A percentile compares a stretch with the other conserved stretches of the same genome.
Conservation (phyloP, 2,329 filamentous ascomycete species). For the Diaporthe eres region DNA sequence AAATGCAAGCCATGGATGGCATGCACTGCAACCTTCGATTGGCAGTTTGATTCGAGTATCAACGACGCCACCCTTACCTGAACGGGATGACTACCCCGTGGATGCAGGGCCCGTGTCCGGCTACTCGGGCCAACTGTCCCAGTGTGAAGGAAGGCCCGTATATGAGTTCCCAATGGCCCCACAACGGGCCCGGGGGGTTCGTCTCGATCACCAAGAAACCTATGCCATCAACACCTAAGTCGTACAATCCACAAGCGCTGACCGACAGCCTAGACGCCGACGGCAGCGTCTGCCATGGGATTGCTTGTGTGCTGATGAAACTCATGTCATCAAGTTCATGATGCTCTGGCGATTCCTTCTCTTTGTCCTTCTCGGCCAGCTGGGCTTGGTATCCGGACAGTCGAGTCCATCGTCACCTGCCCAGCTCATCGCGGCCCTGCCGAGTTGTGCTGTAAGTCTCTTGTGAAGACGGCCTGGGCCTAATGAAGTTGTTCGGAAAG, state of each 20-base stretch:
- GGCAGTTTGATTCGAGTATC: constrained; percentile 33
- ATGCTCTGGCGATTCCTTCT: constrained; percentile 11
- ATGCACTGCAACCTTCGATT: constrained; percentile 24
- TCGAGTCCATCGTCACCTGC: background rate
- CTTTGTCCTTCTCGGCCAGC: constrained; percentile 9
- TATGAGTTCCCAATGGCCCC: constrained; percentile 10
- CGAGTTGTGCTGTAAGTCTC: constrained; percentile 21
- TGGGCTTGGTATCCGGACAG: constrained; percentile 11
- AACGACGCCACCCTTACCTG: background rate
- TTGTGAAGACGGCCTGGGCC: background rate
- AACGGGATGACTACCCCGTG: background rate
- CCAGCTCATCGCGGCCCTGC: constrained; percentile 8
- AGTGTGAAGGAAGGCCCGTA: background rate
- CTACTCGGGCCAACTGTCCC: constrained; percentile 8
- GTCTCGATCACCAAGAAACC: background rate
- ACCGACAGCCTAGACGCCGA: background rate
- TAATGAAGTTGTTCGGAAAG: background rate
- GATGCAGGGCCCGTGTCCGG: constrained; percentile 12
- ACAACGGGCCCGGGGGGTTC: background rate
- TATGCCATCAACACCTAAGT: background rate
- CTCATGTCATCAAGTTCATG: background rate
- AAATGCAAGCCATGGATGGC: constrained; percentile 15
- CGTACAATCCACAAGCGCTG: background rate
- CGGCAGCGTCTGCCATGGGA: constrained; percentile 21
- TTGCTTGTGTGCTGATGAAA: constrained; percentile 3